These are phyloP conservation scores for Podospora anserina DNA, from an alignment of 495 filamentous ascomycete species.

Conservation along the genomic window DNA sequence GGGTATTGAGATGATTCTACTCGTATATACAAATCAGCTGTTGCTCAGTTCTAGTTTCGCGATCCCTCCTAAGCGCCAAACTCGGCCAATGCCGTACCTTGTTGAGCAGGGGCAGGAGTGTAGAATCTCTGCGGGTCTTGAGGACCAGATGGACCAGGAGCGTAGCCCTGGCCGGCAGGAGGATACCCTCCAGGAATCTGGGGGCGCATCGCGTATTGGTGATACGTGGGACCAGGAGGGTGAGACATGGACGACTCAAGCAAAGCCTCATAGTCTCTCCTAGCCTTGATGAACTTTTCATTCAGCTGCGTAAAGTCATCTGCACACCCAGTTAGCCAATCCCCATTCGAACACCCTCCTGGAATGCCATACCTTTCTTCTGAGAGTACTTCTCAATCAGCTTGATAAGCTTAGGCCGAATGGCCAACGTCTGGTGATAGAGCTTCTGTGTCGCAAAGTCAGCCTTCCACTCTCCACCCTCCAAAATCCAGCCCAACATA, in stretches of 20 bases:
- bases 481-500: constrained; percentile 30
- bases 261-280: constrained; percentile 92
- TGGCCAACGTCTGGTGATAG: constrained; percentile 90
- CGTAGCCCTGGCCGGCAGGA: constrained; percentile 29
- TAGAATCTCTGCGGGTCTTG: constrained; percentile 70
- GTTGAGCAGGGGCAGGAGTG: constrained; percentile 53
- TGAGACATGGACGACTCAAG: constrained; percentile 95
- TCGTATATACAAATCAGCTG: constrained; percentile 30
- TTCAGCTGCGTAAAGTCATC: constrained; percentile 98
- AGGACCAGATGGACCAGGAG: constrained; percentile 45
- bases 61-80: constrained; percentile 27
- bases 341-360: not conserved
- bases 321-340: constrained; percentile 36
- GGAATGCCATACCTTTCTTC: constrained; percentile 75
- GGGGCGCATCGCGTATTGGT: constrained; percentile 63
- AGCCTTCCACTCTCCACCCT: not conserved
- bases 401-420: constrained; percentile 95
- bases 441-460: constrained; percentile 54
- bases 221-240: constrained; percentile 61
- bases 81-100: constrained; percentile 35
- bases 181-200: constrained; percentile 62
- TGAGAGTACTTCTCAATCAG: constrained; percentile 98
- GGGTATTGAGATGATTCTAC: constrained; percentile 42
- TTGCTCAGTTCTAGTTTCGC: constrained; percentile 5
- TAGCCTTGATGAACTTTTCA: constrained; percentile 98